phyloP scores from a whole-genome alignment of 2,329 filamentous ascomycete species.

The Amauroascus verrucosus region DNA sequence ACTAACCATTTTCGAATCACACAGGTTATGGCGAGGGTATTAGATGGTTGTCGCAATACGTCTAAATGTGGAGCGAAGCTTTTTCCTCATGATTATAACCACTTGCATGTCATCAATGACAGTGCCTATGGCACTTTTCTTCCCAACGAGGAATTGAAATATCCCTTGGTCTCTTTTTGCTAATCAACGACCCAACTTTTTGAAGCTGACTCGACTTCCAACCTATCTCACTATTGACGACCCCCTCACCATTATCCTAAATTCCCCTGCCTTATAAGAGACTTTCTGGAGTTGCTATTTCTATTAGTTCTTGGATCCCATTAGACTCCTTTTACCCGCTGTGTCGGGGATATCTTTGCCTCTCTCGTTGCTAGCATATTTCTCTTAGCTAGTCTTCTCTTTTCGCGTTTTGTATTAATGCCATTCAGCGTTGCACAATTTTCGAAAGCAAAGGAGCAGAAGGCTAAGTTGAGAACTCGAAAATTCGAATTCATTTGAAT shows the following conservation, averaged over 20 bases:
- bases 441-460: neutral
- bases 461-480: neutral
- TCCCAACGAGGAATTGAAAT: neutral
- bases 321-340: neutral
- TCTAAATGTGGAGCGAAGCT: conserved; percentile 44
- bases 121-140: neutral
- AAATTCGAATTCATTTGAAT: neutral
- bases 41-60: conserved; percentile 86
- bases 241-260: no score
- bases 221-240: neutral
- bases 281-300: conserved; percentile 2
- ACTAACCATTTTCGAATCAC: neutral
- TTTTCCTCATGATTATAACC: neutral
- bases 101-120: conserved; percentile 1
- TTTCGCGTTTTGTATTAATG: neutral
- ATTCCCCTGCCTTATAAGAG: neutral
- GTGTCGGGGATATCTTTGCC: neutral
- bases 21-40: conserved; percentile 77
- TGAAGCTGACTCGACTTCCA: neutral
- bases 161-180: neutral
- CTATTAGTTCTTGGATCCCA: neutral
- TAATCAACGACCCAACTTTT: neutral
- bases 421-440: neutral
- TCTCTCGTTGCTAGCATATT: neutral
- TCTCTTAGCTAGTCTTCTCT: neutral